These are phyloP conservation scores for Zelopaecilomyces penicillatus DNA, from an alignment of 2,329 filamentous ascomycete species.

Conservation along the genomic window DNA sequence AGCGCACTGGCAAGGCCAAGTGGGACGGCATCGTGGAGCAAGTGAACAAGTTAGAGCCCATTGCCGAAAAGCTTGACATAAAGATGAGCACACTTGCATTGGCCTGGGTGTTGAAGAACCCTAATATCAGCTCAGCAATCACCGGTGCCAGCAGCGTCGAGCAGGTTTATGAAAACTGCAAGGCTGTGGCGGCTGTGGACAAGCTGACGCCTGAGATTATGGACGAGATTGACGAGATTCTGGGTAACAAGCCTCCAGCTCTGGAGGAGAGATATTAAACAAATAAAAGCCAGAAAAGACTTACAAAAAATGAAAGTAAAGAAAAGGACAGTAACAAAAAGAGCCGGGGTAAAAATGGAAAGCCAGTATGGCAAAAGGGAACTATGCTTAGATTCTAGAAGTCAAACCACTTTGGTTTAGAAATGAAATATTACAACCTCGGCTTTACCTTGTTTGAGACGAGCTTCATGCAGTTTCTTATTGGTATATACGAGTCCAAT, in stretches of 20 bases:
- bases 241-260: constrained; percentile 49
- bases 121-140: constrained; percentile 53
- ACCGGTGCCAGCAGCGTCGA: constrained; percentile 49
- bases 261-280: constrained; percentile 26
- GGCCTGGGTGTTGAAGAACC: constrained; percentile 56
- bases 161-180: constrained; percentile 53
- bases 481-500: no score
- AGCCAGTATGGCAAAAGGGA: no score
- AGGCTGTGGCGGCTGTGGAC: constrained; percentile 42
- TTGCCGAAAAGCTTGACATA: constrained; percentile 57
- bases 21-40: constrained; percentile 51
- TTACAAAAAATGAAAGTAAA: background rate
- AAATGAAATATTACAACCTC: no score
- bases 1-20: constrained; percentile 40
- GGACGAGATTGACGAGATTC: constrained; percentile 49
- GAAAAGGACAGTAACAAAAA: no score
- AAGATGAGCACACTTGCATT: constrained; percentile 48
- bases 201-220: constrained; percentile 52
- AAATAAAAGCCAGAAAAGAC: background rate
- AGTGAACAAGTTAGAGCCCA: constrained; percentile 50
- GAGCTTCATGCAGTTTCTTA: no score
- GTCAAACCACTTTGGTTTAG: no score
- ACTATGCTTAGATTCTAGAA: no score
- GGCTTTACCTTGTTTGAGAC: no score
- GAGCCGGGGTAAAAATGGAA: no score